phyloP scores from a whole-genome alignment of 371 early-diverging fungal genomes.

The Smittium culicis region DNA sequence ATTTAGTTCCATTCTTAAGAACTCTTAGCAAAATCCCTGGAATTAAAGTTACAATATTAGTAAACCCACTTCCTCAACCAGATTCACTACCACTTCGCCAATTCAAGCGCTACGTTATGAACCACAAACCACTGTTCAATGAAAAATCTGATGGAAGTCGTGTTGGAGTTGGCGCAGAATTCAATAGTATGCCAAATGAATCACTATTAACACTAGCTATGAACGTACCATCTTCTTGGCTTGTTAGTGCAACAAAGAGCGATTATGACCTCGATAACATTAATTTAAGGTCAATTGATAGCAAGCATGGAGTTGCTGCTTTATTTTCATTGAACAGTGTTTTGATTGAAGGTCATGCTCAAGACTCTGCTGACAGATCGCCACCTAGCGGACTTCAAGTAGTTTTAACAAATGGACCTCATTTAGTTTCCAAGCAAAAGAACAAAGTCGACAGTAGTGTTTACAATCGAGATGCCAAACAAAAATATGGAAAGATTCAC shows the following conservation, averaged over 20 bases:
- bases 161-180: slow-evolving; percentile 41
- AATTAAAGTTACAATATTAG: slow-evolving; percentile 43
- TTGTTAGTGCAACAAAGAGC: slow-evolving; percentile 64
- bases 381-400: slow-evolving; percentile 86
- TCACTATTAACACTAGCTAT: slow-evolving; percentile 73
- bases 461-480: too few species aligned
- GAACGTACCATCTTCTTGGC: slow-evolving; percentile 75
- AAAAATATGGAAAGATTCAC: too few species aligned
- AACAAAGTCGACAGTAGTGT: too few species aligned
- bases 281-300: slow-evolving; percentile 37
- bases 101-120: slow-evolving; percentile 80
- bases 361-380: slow-evolving; percentile 41
- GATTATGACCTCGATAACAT: slow-evolving; percentile 87
- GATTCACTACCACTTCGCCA: slow-evolving; percentile 56
- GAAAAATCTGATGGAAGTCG: slow-evolving; percentile 20
- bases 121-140: slow-evolving; percentile 46
- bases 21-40: slow-evolving; percentile 42
- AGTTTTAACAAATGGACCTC: slow-evolving; percentile 47
- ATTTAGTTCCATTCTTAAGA: slow-evolving; percentile 50
- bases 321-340: slow-evolving; percentile 66
- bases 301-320: slow-evolving; percentile 45
- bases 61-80: slow-evolving; percentile 40
- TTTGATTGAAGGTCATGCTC: slow-evolving; percentile 76
- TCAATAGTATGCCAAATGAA: slow-evolving; percentile 56
- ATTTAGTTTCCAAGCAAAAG: slow-evolving; percentile 20